Evolutionary conservation across 2,329 filamentous ascomycete species (phyloP), one percentile per base, ranked within the genome.

Genomic region (Triangularia verruculosa): DNA sequence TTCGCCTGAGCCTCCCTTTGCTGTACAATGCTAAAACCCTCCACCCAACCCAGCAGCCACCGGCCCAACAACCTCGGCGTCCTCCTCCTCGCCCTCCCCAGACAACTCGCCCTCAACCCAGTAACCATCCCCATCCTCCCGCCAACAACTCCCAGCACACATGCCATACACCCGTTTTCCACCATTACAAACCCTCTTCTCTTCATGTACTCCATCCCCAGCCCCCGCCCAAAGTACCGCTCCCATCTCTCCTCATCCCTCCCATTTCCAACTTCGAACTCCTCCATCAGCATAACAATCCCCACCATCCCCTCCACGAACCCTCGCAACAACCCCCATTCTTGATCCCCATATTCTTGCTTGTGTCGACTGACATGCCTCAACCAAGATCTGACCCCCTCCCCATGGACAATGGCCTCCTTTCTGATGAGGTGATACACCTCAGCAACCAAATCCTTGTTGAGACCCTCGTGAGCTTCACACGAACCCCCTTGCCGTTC

Each of bases 91-190:
- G 67, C 66, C 32, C 83, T 77, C 30, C 78, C 77, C 9, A 78
- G 27, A 61, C 85, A 68, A 47, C 75, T 73, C 2, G 80, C 78
- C 27, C 79, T 72, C 30, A 87, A 68, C 67, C 83, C 82, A 5
- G 74, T 70, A 2, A 87, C 71, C 1, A 78, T 67, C 15, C 75
- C 70, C 4, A 69, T 71, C 30, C 77, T 75, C 0, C 79, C 79
- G 1, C 83, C 83, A 0, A 87, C 69, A 2, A 76, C 74, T 1
- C 81, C 77, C 12, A 86, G 71, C 27, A 83, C 79, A 65, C 84
- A 87, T 1, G 82, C 83, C 68, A 84, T 80, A 66, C 84, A 87
- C 13, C 75, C 73, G 6, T 71, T 75, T 28, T 66, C 62, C 3
- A 80, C 72, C 11, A 65, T 57, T 6, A 65, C 69, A 34, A 75